Evolutionary conservation across 257 asterid species (phyloP).

Genomic region (Gentiana macrophylla): DNA sequence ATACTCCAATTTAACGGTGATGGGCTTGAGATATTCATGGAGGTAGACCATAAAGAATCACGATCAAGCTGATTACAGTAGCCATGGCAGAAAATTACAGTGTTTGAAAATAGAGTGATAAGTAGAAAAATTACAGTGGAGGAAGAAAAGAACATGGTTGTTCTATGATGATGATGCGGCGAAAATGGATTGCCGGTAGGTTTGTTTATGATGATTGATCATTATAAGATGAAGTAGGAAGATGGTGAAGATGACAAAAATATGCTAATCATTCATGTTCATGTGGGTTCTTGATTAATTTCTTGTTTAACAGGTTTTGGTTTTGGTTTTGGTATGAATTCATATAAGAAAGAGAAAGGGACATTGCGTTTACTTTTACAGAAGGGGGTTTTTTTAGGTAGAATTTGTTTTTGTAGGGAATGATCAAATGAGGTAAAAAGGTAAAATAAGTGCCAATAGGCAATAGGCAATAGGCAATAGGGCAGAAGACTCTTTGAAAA

Average conservation of each 20-base stretch:
- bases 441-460: no score
- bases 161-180: conserved; percentile 9
- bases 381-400: conserved; percentile 55
- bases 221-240: conserved; percentile 22
- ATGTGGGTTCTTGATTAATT: conserved; percentile 20
- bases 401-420: background rate
- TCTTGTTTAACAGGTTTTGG: no score
- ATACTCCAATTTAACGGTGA: conserved; percentile 52
- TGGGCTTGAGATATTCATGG: conserved; percentile 20
- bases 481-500: no score
- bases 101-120: conserved; percentile 14
- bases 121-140: conserved; percentile 19
- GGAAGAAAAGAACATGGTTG: conserved; percentile 45
- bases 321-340: no score
- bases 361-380: conserved; percentile 72
- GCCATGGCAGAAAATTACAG: conserved; percentile 26
- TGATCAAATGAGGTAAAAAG: no score
- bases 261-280: conserved; percentile 37
- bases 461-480: no score
- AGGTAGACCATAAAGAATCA: conserved; percentile 39
- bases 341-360: no score
- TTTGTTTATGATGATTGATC: conserved; percentile 28
- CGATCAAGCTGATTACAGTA: conserved; percentile 45
- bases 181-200: conserved; percentile 22
- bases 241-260: conserved; percentile 30